phyloP scores from a whole-genome alignment of 495 filamentous ascomycete species.

The Podospora comata region DNA sequence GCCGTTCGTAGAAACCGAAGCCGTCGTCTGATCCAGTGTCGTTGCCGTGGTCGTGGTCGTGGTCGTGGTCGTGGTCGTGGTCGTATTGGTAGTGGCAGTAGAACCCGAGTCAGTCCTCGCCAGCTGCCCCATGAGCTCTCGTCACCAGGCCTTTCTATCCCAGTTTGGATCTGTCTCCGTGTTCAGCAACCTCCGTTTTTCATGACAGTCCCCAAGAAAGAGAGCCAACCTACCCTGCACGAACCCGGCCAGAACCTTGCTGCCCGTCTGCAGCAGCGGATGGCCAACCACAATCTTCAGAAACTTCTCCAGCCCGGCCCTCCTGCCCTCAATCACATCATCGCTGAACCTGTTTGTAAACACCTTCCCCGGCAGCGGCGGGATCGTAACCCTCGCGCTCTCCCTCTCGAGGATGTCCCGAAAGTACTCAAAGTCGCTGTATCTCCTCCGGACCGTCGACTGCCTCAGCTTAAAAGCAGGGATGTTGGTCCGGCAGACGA shows the following conservation, averaged over 20 bases:
- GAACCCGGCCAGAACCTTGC: slow-evolving; percentile 91
- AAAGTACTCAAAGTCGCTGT: slow-evolving; percentile 98
- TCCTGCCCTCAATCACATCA: slow-evolving; percentile 94
- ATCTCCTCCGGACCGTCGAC: slow-evolving; percentile 83
- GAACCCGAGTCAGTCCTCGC: background rate
- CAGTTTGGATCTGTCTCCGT: slow-evolving; percentile 62
- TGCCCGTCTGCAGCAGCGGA: slow-evolving; percentile 93
- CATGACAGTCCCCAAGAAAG: background rate
- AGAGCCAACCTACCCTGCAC: slow-evolving; percentile 73
- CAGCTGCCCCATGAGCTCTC: background rate
- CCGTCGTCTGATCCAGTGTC: background rate
- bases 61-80: slow-evolving; percentile 1
- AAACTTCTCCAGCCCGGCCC: slow-evolving; percentile 90
- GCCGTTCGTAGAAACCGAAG: background rate
- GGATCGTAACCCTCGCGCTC: slow-evolving; percentile 89
- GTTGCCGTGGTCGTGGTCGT: background rate
- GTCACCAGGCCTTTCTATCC: slow-evolving; percentile 76
- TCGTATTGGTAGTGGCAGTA: background rate
- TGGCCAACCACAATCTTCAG: slow-evolving; percentile 97
- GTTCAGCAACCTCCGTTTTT: slow-evolving; percentile 1
- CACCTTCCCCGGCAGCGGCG: slow-evolving; percentile 92
- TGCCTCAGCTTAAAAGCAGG: slow-evolving; percentile 90
- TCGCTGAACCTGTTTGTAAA: slow-evolving; percentile 98
- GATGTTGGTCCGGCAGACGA: slow-evolving; percentile 95
- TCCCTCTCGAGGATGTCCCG: slow-evolving; percentile 97